A percentile compares a stretch with the other conserved stretches of the same genome.
Evolutionary conservation across 2,329 filamentous ascomycete species (phyloP).

Genomic region (Massarina eburnea): DNA sequence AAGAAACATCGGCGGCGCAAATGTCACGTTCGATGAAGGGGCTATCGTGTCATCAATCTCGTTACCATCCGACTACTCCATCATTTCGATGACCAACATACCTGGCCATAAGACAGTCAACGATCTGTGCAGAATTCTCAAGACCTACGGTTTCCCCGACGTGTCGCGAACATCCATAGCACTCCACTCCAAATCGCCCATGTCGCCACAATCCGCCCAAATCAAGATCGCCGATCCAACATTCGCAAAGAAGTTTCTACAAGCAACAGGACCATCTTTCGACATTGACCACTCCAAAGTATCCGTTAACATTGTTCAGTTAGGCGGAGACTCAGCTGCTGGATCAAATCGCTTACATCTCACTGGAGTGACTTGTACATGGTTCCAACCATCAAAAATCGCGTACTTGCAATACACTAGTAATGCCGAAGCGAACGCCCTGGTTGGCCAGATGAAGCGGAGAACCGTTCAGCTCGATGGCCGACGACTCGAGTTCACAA

Average conservation of each 20-base stretch:
- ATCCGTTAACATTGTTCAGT: neutral
- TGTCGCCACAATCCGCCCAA: neutral
- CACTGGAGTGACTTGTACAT: slow-evolving; percentile 15
- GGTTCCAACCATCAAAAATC: slow-evolving; percentile 13
- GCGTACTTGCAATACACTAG: slow-evolving; percentile 9
- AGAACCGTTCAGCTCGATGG: neutral
- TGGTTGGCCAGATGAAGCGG: neutral
- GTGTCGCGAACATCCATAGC: slow-evolving; percentile 2
- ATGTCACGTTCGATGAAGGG: slow-evolving; percentile 10
- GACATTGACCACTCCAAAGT: neutral
- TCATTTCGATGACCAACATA: slow-evolving; percentile 8
- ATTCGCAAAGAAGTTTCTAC: slow-evolving; percentile 9
- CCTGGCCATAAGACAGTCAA: slow-evolving; percentile 3
- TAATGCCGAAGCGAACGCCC: neutral
- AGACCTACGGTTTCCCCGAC: slow-evolving; percentile 1
- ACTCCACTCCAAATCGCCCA: slow-evolving; percentile 1
- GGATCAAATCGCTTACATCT: slow-evolving; percentile 21
- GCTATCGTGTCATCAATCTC: slow-evolving; percentile 6
- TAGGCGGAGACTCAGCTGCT: slow-evolving; percentile 6
- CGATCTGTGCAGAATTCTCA: slow-evolving; percentile 3
- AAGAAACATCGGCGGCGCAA: slow-evolving; percentile 12
- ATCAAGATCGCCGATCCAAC: slow-evolving; percentile 5
- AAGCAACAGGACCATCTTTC: neutral
- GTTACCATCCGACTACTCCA: slow-evolving; percentile 11
- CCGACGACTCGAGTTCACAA: neutral